Percentiles rank a stretch among this genome's conserved stretches.
These are phyloP conservation scores for Colletotrichum abscissum DNA, from an alignment of 2,329 filamentous ascomycete genomes.

Conservation along the genomic window DNA sequence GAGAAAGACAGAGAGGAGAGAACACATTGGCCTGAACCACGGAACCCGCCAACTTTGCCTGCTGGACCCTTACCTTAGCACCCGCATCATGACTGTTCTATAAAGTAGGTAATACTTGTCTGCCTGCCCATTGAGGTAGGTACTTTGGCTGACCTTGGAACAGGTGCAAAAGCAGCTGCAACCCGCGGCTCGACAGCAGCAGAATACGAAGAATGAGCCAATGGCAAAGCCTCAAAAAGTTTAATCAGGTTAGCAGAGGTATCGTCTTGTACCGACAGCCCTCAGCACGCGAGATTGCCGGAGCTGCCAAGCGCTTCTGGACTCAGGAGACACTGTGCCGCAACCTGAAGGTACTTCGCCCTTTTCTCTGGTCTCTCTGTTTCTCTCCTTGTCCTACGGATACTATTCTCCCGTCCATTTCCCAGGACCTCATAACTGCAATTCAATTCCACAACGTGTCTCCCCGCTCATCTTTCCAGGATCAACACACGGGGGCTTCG, in stretches of 20 bases:
- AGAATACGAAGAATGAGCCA: constrained; percentile 24
- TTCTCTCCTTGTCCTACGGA: neutral
- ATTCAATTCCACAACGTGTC: constrained; percentile 20
- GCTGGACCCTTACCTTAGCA: too few relatives aligned
- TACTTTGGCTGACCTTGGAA: constrained; percentile 13
- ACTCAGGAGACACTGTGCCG: constrained; percentile 33
- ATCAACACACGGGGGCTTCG: neutral
- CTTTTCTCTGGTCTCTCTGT: neutral
- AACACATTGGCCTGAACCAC: neutral
- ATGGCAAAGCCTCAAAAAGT: constrained; percentile 16
- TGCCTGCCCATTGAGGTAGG: neutral
- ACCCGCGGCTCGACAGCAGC: constrained; percentile 4
- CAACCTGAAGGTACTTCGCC: constrained; percentile 18
- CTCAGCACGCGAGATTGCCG: constrained; percentile 30
- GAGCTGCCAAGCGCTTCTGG: constrained; percentile 33
- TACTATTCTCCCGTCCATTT: neutral
- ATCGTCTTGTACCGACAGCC: constrained; percentile 6
- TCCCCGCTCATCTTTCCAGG: neutral
- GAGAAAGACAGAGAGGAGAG: neutral
- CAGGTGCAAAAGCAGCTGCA: constrained; percentile 14
- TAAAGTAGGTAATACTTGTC: neutral
- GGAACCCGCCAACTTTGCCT: neutral
- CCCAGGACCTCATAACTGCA: neutral
- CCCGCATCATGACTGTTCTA: neutral
- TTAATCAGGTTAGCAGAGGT: constrained; percentile 9